These are phyloP conservation scores for Rhododendron kiyosumense DNA, from an alignment of 148 eudicot species.

Conservation along the genomic window DNA sequence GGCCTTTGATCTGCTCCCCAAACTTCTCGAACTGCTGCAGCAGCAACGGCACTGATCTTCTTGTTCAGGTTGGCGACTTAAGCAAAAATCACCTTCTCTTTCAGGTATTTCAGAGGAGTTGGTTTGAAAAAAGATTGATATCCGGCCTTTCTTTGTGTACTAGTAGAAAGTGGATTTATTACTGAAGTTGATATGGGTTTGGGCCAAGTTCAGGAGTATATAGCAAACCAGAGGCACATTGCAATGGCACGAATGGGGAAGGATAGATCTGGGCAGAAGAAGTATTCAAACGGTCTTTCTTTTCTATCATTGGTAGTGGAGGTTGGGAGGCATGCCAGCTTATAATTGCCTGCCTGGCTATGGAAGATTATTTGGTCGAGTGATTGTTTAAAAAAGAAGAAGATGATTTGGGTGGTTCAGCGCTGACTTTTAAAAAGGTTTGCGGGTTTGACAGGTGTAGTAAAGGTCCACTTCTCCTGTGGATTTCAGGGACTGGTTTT, in stretches of 20 bases:
- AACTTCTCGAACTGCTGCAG: constrained; percentile 16
- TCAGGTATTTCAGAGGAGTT: neutral
- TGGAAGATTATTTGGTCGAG: neutral
- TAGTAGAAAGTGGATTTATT: neutral
- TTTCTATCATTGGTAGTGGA: neutral
- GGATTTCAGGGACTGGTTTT: neutral
- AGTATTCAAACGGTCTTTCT: neutral
- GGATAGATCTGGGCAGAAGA: neutral
- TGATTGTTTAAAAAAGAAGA: neutral
- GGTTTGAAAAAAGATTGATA: neutral
- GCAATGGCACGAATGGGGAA: neutral
- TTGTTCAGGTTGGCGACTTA: constrained; percentile 18
- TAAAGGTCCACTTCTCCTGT: neutral
- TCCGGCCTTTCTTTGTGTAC: neutral
- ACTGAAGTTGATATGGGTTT: neutral
- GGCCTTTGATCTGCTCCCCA: constrained; percentile 17
- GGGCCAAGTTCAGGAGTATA: neutral
- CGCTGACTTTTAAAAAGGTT: neutral
- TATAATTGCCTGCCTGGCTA: neutral
- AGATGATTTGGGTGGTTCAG: neutral
- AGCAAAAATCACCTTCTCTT: neutral
- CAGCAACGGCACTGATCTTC: constrained; percentile 18
- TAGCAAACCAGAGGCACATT: neutral
- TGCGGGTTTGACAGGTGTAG: neutral
- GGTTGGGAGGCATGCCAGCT: constrained; percentile 12